A percentile compares a stretch with the other conserved stretches of the same genome.
Evolutionary conservation across 768 basidiomycete species (phyloP).

Genomic region (Holtermanniella nyarrowii): DNA sequence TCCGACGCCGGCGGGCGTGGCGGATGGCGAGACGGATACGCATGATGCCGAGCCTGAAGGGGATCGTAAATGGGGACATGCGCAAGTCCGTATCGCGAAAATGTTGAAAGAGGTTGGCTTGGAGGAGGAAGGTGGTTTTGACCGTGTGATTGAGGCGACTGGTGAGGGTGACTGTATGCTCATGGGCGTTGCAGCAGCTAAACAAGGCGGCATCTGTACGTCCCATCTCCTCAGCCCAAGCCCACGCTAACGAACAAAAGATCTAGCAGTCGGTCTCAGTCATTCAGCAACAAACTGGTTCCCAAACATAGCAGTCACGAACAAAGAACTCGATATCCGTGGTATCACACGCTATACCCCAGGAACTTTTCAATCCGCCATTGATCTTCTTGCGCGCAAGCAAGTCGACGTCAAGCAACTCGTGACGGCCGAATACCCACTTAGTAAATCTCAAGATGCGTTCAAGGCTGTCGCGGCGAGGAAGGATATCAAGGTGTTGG

Average conservation of each 20-base stretch:
- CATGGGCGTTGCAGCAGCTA: constrained; percentile 30
- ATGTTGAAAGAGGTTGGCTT: constrained; percentile 21
- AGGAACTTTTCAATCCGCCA: constrained; percentile 28
- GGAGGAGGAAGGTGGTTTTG: constrained; percentile 28
- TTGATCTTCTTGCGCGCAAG: constrained; percentile 25
- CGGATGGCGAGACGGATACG: constrained; percentile 16
- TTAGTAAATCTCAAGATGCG: constrained; percentile 20
- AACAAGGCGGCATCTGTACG: constrained; percentile 33
- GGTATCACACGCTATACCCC: constrained; percentile 33
- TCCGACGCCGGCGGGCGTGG: constrained; percentile 12
- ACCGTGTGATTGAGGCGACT: constrained; percentile 31
- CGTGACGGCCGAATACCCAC: constrained; percentile 22
- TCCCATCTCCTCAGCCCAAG: neutral
- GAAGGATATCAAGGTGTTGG: constrained; percentile 29
- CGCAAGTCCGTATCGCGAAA: constrained; percentile 16
- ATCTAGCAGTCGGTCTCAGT: constrained; percentile 27
- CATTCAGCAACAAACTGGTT: constrained; percentile 29
- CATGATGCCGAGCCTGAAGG: constrained; percentile 14
- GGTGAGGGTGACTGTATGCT: constrained; percentile 27
- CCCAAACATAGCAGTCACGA: constrained; percentile 31
- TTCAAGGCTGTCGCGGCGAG: constrained; percentile 28
- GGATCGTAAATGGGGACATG: constrained; percentile 28
- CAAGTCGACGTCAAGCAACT: constrained; percentile 31
- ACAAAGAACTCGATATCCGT: constrained; percentile 33
- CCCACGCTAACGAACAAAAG: constrained; percentile 3